These are phyloP conservation scores for Ceratocystis diversiconidia DNA, from an alignment of 2,329 filamentous ascomycete genomes.

Conservation along the genomic window DNA sequence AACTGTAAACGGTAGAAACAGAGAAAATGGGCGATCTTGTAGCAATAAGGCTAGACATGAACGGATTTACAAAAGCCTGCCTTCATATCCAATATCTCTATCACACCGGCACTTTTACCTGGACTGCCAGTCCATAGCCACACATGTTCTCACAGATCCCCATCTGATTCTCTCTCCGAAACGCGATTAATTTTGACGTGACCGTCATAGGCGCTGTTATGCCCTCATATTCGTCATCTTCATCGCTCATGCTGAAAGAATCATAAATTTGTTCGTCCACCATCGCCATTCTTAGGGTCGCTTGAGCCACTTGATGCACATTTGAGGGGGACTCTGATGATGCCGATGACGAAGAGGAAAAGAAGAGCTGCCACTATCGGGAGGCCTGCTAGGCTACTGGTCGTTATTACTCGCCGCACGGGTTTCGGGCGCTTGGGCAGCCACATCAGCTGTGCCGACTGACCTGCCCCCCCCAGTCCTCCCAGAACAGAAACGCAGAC, in stretches of 20 bases:
- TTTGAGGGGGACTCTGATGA: conserved; percentile 14
- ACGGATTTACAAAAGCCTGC: background rate
- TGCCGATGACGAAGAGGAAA: conserved; percentile 19
- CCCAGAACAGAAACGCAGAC: conserved; percentile 30
- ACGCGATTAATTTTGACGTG: conserved; percentile 34
- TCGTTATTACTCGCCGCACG: background rate
- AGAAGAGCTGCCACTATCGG: conserved; percentile 25
- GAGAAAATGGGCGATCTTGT: no score
- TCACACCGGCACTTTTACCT: conserved; percentile 21
- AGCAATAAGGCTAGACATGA: background rate
- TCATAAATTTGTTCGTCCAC: conserved; percentile 18
- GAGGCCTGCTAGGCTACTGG: no score
- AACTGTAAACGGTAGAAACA: no score
- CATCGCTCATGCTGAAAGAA: background rate
- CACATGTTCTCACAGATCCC: conserved; percentile 37
- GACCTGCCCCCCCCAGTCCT: conserved; percentile 33
- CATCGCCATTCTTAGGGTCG: background rate
- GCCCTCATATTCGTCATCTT: no score
- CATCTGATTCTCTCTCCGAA: conserved; percentile 37
- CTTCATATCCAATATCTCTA: no score
- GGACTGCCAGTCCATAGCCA: conserved; percentile 37
- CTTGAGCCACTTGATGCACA: conserved; percentile 6
- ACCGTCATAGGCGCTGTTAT: conserved; percentile 26
- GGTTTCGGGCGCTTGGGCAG: conserved; percentile 23
- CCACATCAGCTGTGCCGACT: conserved; percentile 32